Base-by-base conservation (phyloP, 2,329 filamentous ascomycete genomes). In the Fonsecaea multimorphosa region DNA sequence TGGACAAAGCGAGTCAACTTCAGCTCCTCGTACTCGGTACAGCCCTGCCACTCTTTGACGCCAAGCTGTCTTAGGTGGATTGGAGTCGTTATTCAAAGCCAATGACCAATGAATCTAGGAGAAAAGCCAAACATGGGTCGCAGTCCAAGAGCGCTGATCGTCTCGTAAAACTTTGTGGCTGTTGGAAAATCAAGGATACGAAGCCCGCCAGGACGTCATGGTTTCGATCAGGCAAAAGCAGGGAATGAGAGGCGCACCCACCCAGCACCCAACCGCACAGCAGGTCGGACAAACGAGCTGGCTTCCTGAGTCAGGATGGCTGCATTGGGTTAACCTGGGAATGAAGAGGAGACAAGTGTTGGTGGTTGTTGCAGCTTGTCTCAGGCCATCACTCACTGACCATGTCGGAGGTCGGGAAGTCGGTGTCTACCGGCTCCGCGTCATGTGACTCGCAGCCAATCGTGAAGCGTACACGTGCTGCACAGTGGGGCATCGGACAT, bases 371-470 rank as follows among this genome's bases (percentile, higher is more conserved):
- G 58, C 46, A 40, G n/a, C 44, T 51, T 61, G 58, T 61, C 58
- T 61, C 58, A 54, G 58, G 49, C 63, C 27, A 24, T 40, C 52
- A 38, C 27, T n/a, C 51, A 52, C 27, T 29, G n/a, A 9, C 53
- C 27, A 36, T 19, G 54, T 58, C 64, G 58, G 65, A 52, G 61
- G 55, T 64, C 67, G 67, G 67, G 40, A 54, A 27, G 60, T 69
- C 65, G 59, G 44, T 38, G 16, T 36, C 31, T 59, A 56, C 40
- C 51, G 52, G n/a, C 53, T 65, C 67, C 67, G 67, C 36, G 65
- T 51, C 65, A 67, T 44, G 66, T 61, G 65, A 67, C 24, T 3
- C 34, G 4, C 4, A n/a, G 2, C 67, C 53, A 69, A 69, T 69
- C 38, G 52, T 5, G 4, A 8, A 9, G 1, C 3, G 3, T 5